Evolutionary conservation across 1,284 basidiomycete species (phyloP).

Genomic region (Ganoderma lucidum): DNA sequence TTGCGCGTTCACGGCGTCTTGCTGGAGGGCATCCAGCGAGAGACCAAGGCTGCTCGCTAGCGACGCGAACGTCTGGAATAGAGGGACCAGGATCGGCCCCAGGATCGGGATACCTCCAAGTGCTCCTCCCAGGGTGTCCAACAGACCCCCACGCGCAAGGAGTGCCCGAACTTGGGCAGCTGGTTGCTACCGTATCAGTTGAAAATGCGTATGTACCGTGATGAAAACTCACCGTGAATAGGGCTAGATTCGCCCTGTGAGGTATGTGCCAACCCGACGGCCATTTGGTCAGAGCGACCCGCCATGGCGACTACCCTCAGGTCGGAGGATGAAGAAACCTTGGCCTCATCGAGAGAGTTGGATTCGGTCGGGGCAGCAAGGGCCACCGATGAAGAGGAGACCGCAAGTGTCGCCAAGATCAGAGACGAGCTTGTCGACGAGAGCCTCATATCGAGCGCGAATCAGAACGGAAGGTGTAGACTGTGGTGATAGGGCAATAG

Average conservation of each 20-base stretch:
- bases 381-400: constrained; percentile 37
- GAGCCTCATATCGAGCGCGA: constrained; percentile 44
- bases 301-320: neutral
- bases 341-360: constrained; percentile 15
- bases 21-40: neutral
- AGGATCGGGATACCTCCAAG: constrained; percentile 10
- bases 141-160: constrained; percentile 4
- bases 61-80: neutral
- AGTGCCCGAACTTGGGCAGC: neutral
- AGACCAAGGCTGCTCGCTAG: neutral
- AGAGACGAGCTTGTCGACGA: constrained; percentile 43
- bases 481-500: constrained; percentile 31
- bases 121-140: neutral
- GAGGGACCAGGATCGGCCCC: neutral
- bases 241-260: neutral
- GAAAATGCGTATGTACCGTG: neutral
- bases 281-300: neutral
- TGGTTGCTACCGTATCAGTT: neutral
- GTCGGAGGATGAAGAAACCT: constrained; percentile 2
- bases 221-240: neutral
- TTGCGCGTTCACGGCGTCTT: neutral
- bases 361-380: constrained; percentile 38
- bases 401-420: constrained; percentile 46
- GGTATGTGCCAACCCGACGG: neutral
- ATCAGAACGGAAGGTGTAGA: constrained; percentile 18